phyloP scores from a whole-genome alignment of 495 filamentous ascomycete species.

The Aspergillus sclerotiicarbonarius region DNA sequence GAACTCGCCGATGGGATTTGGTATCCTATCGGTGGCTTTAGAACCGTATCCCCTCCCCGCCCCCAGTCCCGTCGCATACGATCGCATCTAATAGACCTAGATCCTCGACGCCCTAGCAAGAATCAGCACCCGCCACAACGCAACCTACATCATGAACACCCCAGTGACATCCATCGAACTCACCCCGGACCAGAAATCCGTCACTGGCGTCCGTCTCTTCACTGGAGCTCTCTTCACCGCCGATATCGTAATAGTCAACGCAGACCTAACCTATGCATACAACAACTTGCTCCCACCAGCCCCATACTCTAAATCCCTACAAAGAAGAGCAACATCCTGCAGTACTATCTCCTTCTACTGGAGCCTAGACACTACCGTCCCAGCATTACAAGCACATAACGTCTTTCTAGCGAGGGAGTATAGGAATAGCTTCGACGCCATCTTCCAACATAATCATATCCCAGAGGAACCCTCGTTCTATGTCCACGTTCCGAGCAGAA shows the following conservation, averaged over 20 bases:
- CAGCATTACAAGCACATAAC: conserved; percentile 64
- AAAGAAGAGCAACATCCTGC: conserved; percentile 54
- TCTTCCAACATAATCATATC: conserved; percentile 63
- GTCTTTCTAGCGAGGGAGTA: conserved; percentile 72
- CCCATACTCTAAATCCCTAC: conserved; percentile 47
- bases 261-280: conserved; percentile 70
- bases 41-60: conserved; percentile 24
- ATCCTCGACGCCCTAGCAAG: conserved; percentile 55
- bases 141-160: conserved; percentile 54
- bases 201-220: conserved; percentile 53
- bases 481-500: conserved; percentile 65
- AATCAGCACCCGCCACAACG: conserved; percentile 55
- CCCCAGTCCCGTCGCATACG: no score
- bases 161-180: conserved; percentile 50
- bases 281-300: conserved; percentile 57
- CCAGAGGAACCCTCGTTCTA: conserved; percentile 68
- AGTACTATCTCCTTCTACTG: conserved; percentile 75
- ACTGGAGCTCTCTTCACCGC: conserved; percentile 52
- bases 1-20: conserved; percentile 71
- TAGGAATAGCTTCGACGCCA: conserved; percentile 64
- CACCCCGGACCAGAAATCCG: conserved; percentile 37
- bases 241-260: conserved; percentile 64
- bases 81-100: conserved; percentile 14
- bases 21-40: conserved; percentile 70
- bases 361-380: conserved; percentile 54